A percentile compares a stretch with the other conserved stretches of the same genome.
Conservation (phyloP, 495 filamentous ascomycete species). For the Penicillium mononematosum region DNA sequence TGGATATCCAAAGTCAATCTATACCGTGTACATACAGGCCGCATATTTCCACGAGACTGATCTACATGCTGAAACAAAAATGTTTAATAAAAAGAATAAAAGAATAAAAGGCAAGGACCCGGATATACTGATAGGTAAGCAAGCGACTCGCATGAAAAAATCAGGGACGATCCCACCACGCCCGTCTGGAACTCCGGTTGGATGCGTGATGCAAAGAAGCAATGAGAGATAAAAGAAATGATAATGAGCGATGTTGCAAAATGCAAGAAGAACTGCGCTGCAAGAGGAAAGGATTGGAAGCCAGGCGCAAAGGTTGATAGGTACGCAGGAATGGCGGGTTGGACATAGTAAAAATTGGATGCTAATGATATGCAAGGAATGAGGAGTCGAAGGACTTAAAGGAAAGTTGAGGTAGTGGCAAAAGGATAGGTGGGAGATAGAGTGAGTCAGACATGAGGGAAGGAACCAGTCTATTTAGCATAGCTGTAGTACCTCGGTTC, state of each 20-base stretch:
- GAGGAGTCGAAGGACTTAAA: not conserved
- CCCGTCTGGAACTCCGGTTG: conserved; percentile 28
- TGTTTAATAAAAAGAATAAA: not conserved
- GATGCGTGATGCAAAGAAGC: conserved; percentile 25
- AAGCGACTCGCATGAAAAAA: conserved; percentile 9
- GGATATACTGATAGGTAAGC: conserved; percentile 8
- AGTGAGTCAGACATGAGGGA: not conserved
- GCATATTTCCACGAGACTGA: not conserved
- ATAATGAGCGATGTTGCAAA: conserved; percentile 1
- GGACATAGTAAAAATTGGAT: not conserved
- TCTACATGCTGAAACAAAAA: conserved; percentile 1
- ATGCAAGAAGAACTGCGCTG: not conserved
- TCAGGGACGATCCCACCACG: conserved; percentile 11
- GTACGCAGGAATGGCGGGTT: conserved; percentile 1
- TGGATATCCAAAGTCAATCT: conserved; percentile 4
- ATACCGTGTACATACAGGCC: conserved; percentile 1
- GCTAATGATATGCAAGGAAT: conserved; percentile 7
- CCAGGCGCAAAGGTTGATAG: not conserved
- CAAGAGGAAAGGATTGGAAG: not conserved
- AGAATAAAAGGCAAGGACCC: not conserved
- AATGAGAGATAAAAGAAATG: conserved; percentile 2
- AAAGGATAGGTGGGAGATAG: not conserved
- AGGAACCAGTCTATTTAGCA: conserved; percentile 25
- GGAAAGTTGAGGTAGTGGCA: not conserved
- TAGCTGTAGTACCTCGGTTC: conserved; percentile 29